Base-by-base conservation (phyloP, 2,329 filamentous ascomycete species). In the Colletotrichum magnum region DNA sequence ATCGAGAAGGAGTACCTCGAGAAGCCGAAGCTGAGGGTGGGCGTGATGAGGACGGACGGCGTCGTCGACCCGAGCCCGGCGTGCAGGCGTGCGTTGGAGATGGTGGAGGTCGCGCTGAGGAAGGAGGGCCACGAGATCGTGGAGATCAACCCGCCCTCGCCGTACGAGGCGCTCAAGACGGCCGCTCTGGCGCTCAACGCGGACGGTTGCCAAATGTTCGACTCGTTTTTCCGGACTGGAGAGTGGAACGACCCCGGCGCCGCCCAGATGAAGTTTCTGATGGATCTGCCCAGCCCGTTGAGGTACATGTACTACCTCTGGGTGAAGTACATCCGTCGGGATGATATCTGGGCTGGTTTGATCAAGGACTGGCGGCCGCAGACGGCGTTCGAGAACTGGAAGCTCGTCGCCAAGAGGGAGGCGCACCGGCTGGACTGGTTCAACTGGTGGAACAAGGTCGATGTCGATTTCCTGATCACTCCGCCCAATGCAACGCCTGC, bases 401-500 rank as follows among this genome's bases (percentile, higher is more conserved):
- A 93, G 74, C 87, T 96, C 58, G 94, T 95, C 4, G 86, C 88
- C 1, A 87, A 90, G 80, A 89, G 95, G 26, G 95, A 98, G 81
- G 85, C 86, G 1, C 97, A 94, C 84, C 92, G 93, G 73, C 87
- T 87, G 15, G 86, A 84, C 60, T 98, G 94, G 90, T 95, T 94
- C 78, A 88, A 92, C 24, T 98, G 94, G 93, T 97, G 94, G 94
- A 88, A 93, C 69, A 82, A 86, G 12, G 87, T 88, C 45, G 84
- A 90, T 54, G 82, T 95, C 72, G 95, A 98, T 79, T 91, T 95
- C 72, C 86, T 98, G 73, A 81, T 98, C 41, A 90, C 92, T 10
- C 92, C 93, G n/a, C 94, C 92, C 0, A 97, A 98, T 78, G 94
- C 95, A 0, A 97, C 94, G 0, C 94, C 95, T 1, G 95, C 95